Percentiles rank a stretch among this genome's conserved stretches.
phyloP scores from a whole-genome alignment of 148 eudicot genomes.

The Polygonum maritimum region DNA sequence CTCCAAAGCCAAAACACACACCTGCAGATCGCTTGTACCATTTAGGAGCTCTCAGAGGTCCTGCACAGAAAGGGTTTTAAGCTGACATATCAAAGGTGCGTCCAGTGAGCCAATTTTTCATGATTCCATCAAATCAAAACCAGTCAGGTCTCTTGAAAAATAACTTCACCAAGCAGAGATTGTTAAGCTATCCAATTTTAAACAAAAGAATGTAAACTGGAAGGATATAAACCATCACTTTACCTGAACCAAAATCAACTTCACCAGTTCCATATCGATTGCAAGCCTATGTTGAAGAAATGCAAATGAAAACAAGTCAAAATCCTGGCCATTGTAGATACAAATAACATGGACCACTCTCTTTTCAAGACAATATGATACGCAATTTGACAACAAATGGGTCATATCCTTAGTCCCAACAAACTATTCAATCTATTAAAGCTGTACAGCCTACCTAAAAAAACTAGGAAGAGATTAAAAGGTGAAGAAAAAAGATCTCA shows the following conservation, averaged over 20 bases:
- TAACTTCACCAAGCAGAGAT: background rate
- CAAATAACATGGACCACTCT: background rate
- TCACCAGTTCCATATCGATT: conserved; percentile 50
- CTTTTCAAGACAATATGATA: background rate
- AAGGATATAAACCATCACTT: background rate
- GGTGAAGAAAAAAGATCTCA: background rate
- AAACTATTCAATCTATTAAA: background rate
- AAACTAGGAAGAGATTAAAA: background rate
- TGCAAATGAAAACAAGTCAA: background rate
- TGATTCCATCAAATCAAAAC: background rate
- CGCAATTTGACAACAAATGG: background rate
- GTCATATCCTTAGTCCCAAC: background rate
- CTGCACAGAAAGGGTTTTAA: conserved; percentile 26
- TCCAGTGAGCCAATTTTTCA: background rate
- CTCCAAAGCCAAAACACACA: conserved; percentile 96
- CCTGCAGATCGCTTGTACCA: conserved; percentile 89
- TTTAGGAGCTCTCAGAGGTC: conserved; percentile 79
- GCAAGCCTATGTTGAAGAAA: conserved; percentile 32
- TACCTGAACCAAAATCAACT: conserved; percentile 50
- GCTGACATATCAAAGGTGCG: background rate
- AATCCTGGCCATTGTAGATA: background rate
- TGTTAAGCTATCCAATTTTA: background rate
- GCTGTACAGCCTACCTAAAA: background rate
- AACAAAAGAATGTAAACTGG: background rate
- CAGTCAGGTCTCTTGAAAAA: background rate